Evolutionary conservation across 257 asterid genomes (phyloP), one percentile per base, ranked within the genome.

Genomic region (Haberlea rhodopensis): DNA sequence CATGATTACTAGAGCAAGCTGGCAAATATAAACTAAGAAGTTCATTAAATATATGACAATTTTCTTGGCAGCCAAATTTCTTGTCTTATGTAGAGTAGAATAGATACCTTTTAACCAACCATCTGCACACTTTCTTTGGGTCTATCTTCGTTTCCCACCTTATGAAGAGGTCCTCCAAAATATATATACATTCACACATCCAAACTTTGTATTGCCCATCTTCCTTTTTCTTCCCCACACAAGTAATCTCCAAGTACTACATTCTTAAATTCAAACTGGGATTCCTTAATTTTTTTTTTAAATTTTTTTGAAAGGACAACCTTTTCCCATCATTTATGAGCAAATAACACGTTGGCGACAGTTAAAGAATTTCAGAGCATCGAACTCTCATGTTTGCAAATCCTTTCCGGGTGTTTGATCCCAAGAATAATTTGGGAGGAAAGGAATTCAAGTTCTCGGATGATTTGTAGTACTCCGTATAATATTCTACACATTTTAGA

Each of bases 181-280:
- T 15, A 37, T 46, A 62, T 27, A 63, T 37, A 64, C 65, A 37
- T 11, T 43, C 55, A 72, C 32, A 65, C 73, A 60, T 67, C 63
- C 78, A 66, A 52, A 57, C 23, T 28, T 26, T 2, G 7, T 40
- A 40, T 59, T 53, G 15, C 65, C 43, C 21, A 70, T 51, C 69
- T 65, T 65, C 76, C 25, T 67, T 29, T 60, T 71, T 60, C 29
- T 45, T 22, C 75, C 53, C 58, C n/a, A 67, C 52, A 45, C 8
- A 25, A 55, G 25, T 15, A 15, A 13, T 61, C 61, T 8, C 25
- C 60, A 19, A 34, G 29, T 62, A 57, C 67, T 66, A 60, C 65
- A 61, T 32, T 37, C 79, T 72, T 63, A 31, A 72, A 71, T 68
- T 57, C 70, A 65, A 71, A 57, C 69, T 29, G 51, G 56, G 28